A percentile compares a stretch with the other conserved stretches of the same genome.
These are phyloP conservation scores for Plantago coronopus DNA, from an alignment of 305 asterid genomes.

Conservation along the genomic window DNA sequence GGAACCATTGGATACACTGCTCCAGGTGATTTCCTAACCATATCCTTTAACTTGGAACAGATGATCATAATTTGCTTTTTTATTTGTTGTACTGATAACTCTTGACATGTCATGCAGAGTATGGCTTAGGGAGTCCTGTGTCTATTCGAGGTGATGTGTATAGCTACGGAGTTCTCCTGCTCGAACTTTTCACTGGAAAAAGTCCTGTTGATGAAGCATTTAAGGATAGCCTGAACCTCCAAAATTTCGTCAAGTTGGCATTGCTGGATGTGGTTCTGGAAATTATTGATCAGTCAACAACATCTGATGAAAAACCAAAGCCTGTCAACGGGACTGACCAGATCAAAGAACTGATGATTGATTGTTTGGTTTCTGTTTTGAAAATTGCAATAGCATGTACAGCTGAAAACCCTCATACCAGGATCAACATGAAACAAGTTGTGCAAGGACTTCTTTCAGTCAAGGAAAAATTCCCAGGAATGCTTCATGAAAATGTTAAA, in stretches of 20 bases:
- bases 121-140: conserved; percentile 46
- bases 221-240: conserved; percentile 8
- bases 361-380: not conserved
- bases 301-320: not conserved
- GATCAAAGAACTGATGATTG: not conserved
- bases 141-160: conserved; percentile 55
- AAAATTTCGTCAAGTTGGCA: not conserved
- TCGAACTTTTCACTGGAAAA: conserved; percentile 54
- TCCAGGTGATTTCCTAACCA: conserved; percentile 41
- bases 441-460: conserved; percentile 9
- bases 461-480: not conserved
- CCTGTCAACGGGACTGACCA: no score
- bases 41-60: not conserved
- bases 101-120: conserved; percentile 28
- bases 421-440: conserved; percentile 9
- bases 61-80: not conserved
- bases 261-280: not conserved
- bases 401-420: not conserved
- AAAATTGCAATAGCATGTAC: conserved; percentile 1
- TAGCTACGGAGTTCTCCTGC: conserved; percentile 54
- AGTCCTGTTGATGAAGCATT: conserved; percentile 47
- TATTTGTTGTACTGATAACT: not conserved
- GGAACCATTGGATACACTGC: conserved; percentile 78
- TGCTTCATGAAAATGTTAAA: not conserved
- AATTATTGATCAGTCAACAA: not conserved